Conservation (phyloP, 106 monocot genomes). For the Narthecium ossifragum region DNA sequence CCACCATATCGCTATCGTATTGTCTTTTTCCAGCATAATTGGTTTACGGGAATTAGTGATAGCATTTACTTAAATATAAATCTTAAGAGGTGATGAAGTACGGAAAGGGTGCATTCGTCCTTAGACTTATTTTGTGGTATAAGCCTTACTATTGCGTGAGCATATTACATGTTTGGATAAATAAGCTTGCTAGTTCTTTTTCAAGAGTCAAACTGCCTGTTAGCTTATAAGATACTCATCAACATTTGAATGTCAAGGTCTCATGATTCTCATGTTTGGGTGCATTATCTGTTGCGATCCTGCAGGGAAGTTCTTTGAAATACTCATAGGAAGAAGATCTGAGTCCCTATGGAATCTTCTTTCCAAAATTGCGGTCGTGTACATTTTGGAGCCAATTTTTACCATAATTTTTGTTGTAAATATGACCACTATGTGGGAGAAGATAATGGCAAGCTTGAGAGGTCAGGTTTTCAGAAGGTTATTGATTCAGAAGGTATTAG, state of each 20-base stretch:
- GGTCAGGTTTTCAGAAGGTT: constrained; percentile 79
- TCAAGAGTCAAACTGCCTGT: no score
- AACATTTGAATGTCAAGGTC: no score
- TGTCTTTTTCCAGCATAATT: background rate
- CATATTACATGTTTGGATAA: no score
- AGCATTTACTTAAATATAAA: background rate
- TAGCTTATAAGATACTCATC: no score
- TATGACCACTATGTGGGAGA: constrained; percentile 92
- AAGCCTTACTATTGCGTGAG: background rate
- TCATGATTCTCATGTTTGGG: no score
- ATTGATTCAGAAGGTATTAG: constrained; percentile 89
- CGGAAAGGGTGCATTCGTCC: background rate
- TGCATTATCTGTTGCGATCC: constrained; percentile 1
- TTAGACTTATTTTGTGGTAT: background rate
- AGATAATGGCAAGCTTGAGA: constrained; percentile 79
- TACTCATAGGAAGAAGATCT: constrained; percentile 70
- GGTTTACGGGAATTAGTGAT: background rate
- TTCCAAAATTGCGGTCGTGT: constrained; percentile 69
- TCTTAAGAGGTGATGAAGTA: background rate
- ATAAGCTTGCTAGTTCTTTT: no score
- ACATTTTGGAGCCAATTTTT: constrained; percentile 80
- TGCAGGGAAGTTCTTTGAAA: constrained; percentile 88
- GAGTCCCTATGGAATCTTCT: constrained; percentile 69
- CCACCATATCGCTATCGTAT: background rate
- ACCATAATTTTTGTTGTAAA: constrained; percentile 79